A percentile compares a stretch with the other conserved stretches of the same genome.
Conservation (phyloP, 441 rosid genomes). For the Geranium incanum region DNA sequence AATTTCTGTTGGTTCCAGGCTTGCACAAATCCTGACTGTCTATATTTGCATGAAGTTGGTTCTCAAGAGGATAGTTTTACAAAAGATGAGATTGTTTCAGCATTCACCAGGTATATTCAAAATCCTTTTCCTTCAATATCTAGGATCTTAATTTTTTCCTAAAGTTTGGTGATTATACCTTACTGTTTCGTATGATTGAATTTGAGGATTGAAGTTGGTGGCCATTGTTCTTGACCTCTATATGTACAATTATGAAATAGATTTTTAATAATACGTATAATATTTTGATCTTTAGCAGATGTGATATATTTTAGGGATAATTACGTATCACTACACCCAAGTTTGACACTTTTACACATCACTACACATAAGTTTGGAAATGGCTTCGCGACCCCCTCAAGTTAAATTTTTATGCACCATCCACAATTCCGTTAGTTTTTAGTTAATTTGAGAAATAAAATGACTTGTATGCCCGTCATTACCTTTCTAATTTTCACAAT, state of each 20-base stretch:
- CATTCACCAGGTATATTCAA: slow-evolving; percentile 50
- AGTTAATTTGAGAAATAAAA: too few relatives aligned
- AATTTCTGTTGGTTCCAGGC: slow-evolving; percentile 42
- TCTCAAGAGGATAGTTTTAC: slow-evolving; percentile 86
- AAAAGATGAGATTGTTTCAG: slow-evolving; percentile 78
- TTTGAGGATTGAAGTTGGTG: not conserved
- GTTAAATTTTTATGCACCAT: too few relatives aligned
- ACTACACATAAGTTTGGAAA: too few relatives aligned
- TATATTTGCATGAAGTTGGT: slow-evolving; percentile 85
- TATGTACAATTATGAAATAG: not conserved
- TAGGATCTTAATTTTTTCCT: too few relatives aligned
- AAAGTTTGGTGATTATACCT: too few relatives aligned
- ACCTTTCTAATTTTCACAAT: too few relatives aligned
- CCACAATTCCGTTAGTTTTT: too few relatives aligned
- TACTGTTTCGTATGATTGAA: not conserved
- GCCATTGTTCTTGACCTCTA: not conserved
- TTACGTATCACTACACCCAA: too few relatives aligned
- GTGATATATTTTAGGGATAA: not conserved
- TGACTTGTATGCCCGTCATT: too few relatives aligned
- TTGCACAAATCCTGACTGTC: slow-evolving; percentile 80
- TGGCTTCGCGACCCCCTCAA: too few relatives aligned
- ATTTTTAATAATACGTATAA: not conserved
- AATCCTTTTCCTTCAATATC: not conserved
- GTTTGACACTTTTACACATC: too few relatives aligned
- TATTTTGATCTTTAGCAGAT: not conserved